Evolutionary conservation across 768 basidiomycete species (phyloP), one percentile per base, ranked within the genome.

Genomic region (Pleurotus tuoliensis): DNA sequence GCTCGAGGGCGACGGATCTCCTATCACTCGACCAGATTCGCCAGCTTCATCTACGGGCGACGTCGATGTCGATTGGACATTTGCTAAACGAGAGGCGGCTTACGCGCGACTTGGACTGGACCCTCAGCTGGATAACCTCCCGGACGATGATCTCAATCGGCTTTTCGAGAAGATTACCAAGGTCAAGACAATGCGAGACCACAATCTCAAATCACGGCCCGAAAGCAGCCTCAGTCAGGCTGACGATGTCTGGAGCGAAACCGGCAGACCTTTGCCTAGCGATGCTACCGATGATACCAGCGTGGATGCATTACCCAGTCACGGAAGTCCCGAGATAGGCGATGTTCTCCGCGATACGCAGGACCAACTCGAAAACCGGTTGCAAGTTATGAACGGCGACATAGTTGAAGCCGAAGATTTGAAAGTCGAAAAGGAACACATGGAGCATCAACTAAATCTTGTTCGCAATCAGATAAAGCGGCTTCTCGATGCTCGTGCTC

Each of bases 31-130:
- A n/a, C 91, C 93, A 2, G 86, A 86, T 44, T 92, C 92, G 5
- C 88, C 90, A 3, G 75, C 80, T 1, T 85, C 86, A 11, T 88
- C 88, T 1, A 82, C 82, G 3, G 82, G 82, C 20, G 87, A 82
- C 55, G 77, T 82, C 24, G 89, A 92, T 61, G 89, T 94, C 44
- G 97, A 99, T 69, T 99, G 97, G 97, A 90, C 86, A n/a, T 98
- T 87, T 69, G 97, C 97, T 5, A 90, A 92, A 67, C 83, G 94
- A 6, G 97, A 99, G 71, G 94, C 94, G 4, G 95, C 93, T 3
- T 78, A 94, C 38, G 90, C 92, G 1, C 81, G 88, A 47, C 76
- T 97, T 15, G 94, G 94, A 3, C 71, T 92, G 34, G 92, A 96
- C 64, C 92, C 96, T 13, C 82, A 90, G 12, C 79, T 99, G 22